Evolutionary conservation across 176 grass and related monocot genomes (phyloP), one percentile per base, ranked within the genome.

Genomic region (Thalia dealbata): DNA sequence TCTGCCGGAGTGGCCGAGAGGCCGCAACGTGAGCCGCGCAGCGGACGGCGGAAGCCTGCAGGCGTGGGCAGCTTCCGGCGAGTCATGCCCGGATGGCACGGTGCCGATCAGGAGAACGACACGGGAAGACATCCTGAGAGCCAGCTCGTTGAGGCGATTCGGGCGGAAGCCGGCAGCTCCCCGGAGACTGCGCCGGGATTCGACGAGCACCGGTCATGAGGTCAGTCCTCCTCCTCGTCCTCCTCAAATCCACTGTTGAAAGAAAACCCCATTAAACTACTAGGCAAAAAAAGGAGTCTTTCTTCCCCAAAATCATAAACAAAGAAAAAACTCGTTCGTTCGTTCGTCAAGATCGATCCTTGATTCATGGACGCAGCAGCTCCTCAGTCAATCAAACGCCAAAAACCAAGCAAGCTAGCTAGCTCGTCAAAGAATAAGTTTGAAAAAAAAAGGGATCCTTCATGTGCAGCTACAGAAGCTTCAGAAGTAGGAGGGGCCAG

Each of bases 71-170:
- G 11, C 22, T 19, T 68, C 65, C 21, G 65, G 65, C 9, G 65
- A 45, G 38, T 68, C 65, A 12, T 68, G 65, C 22, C 65, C 65
- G 11, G 2, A 43, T 44, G 65, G 65, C 18, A 68, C 65, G 10
- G 65, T 68, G 30, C 65, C 65, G 35, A 68, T 68, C 7, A 19
- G 65, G 65, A 68, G 65, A 30, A 23, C 65, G 19, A 44, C 30
- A 11, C 32, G 6, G 10, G 38, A 43, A 43, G 65, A 68, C 16
- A 23, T 68, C 7, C 7, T 45, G 65, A 43, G 65, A 68, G 65
- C 65, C 65, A 68, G 65, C 19, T 68, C 38, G 18, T 15, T 68
- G 3, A 19, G n/a, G 38, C 0, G 32, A 21, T 68, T 68, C 11
- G 65, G 65, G 38, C 22, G 65, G 32, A 68, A 43, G 35, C 65